These are phyloP conservation scores for Leucocoprinus birnbaumii DNA, from an alignment of 768 basidiomycete species.

Conservation along the genomic window DNA sequence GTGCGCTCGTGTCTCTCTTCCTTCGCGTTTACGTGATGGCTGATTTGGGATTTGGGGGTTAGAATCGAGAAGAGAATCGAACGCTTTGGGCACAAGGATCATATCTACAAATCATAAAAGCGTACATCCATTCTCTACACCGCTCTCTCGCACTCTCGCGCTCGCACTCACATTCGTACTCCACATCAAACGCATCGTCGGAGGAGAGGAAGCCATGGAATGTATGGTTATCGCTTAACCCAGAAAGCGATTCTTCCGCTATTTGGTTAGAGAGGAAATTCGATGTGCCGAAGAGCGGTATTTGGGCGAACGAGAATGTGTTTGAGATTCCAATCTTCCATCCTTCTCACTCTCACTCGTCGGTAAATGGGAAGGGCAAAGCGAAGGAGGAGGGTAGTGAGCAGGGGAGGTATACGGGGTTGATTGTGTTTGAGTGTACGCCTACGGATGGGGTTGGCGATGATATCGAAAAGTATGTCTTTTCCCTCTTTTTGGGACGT, in stretches of 20 bases:
- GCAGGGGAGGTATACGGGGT: conserved; percentile 48
- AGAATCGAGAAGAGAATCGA: conserved; percentile 74
- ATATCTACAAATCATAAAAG: conserved; percentile 50
- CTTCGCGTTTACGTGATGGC: conserved; percentile 12
- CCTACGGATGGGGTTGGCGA: conserved; percentile 61
- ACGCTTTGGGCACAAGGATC: conserved; percentile 74
- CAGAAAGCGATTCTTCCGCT: conserved; percentile 69
- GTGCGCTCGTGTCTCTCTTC: conserved; percentile 33
- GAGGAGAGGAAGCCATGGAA: conserved; percentile 43
- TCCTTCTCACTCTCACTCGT: conserved; percentile 1
- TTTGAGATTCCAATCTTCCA: conserved; percentile 55
- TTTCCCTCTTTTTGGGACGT: not conserved
- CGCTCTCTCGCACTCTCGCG: not conserved
- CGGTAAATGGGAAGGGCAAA: not conserved
- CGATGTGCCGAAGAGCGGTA: conserved; percentile 59
- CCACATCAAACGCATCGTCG: conserved; percentile 20
- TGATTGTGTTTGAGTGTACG: conserved; percentile 76
- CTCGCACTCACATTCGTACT: too few relatives aligned
- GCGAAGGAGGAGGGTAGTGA: not conserved
- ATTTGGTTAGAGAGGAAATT: conserved; percentile 83
- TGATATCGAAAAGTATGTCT: conserved; percentile 60
- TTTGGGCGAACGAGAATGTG: conserved; percentile 55
- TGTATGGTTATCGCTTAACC: conserved; percentile 74
- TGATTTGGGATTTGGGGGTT: conserved; percentile 12
- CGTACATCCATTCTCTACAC: conserved; percentile 27